Evolutionary conservation across 352 stramenopile genomes (phyloP).

Genomic region (Phytophthora multivora): DNA sequence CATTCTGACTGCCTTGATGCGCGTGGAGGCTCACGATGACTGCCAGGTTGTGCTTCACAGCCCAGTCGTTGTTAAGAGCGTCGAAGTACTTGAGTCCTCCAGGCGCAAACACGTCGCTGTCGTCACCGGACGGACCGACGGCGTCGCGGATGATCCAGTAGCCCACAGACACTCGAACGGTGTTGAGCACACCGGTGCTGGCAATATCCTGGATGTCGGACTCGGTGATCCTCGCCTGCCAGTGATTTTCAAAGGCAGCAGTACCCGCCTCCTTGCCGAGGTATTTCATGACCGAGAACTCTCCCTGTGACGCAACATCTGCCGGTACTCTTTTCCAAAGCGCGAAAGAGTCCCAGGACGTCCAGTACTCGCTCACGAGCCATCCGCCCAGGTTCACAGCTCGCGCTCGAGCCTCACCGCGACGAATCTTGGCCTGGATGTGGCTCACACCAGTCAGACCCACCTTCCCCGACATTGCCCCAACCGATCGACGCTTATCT

Average conservation of each 20-base stretch:
- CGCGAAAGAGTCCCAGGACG: conserved; percentile 11
- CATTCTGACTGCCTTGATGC: neutral
- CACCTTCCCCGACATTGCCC: conserved; percentile 20
- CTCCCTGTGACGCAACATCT: neutral
- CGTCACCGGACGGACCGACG: neutral
- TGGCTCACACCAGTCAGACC: neutral
- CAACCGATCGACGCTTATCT: conserved; percentile 13
- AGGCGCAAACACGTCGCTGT: neutral
- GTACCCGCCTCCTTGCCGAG: conserved; percentile 12
- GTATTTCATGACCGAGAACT: conserved; percentile 14
- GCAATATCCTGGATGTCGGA: conserved; percentile 22
- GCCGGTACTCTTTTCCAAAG: conserved; percentile 1
- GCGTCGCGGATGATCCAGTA: conserved; percentile 48
- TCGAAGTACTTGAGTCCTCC: conserved; percentile 20
- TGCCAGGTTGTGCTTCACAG: neutral
- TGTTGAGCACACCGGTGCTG: conserved; percentile 39
- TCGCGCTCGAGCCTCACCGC: conserved; percentile 5
- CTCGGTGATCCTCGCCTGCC: conserved; percentile 19
- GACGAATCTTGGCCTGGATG: conserved; percentile 17
- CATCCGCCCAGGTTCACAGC: conserved; percentile 22
- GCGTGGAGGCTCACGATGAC: neutral
- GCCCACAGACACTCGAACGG: conserved; percentile 45
- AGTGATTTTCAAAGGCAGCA: conserved; percentile 15
- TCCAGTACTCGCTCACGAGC: conserved; percentile 26
- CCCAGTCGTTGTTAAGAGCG: neutral